phyloP scores from a whole-genome alignment of 2,329 filamentous ascomycete genomes.

The Aquanectria penicillioides region DNA sequence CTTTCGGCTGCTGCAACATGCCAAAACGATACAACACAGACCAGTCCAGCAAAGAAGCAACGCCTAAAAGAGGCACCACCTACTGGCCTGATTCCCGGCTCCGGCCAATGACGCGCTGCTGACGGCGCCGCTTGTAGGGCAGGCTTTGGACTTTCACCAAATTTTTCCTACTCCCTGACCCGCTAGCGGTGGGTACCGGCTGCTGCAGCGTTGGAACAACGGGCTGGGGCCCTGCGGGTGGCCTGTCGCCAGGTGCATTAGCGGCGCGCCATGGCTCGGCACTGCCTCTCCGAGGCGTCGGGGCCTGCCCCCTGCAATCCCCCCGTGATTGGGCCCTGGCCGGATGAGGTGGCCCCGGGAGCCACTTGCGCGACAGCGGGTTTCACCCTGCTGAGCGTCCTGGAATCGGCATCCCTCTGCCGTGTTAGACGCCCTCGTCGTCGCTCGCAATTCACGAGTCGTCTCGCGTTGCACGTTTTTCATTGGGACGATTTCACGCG shows the following conservation, averaged over 20 bases:
- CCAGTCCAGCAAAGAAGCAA: too few species aligned
- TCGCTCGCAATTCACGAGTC: background rate
- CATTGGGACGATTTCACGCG: conserved; percentile 2
- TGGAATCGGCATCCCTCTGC: conserved; percentile 13
- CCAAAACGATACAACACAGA: too few species aligned
- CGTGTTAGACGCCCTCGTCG: conserved; percentile 10
- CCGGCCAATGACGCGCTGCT: too few species aligned
- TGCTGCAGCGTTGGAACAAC: too few species aligned
- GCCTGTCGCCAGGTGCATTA: conserved; percentile 10
- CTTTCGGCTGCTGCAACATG: too few species aligned
- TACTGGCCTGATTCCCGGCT: too few species aligned
- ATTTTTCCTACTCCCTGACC: too few species aligned
- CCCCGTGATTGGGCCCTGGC: conserved; percentile 14
- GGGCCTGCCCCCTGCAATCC: too few species aligned
- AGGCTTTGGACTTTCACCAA: too few species aligned
- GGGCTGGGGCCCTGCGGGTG: background rate
- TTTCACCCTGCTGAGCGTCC: background rate
- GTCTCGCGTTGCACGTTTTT: background rate
- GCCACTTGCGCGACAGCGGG: conserved; percentile 6
- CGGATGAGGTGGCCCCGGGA: background rate
- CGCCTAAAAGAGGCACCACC: too few species aligned
- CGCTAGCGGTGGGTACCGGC: too few species aligned
- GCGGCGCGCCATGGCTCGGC: conserved; percentile 13
- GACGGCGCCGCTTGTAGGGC: too few species aligned
- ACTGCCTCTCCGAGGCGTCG: conserved; percentile 17